phyloP scores from a whole-genome alignment of 1,284 basidiomycete species.

The Wallemia ichthyophaga region DNA sequence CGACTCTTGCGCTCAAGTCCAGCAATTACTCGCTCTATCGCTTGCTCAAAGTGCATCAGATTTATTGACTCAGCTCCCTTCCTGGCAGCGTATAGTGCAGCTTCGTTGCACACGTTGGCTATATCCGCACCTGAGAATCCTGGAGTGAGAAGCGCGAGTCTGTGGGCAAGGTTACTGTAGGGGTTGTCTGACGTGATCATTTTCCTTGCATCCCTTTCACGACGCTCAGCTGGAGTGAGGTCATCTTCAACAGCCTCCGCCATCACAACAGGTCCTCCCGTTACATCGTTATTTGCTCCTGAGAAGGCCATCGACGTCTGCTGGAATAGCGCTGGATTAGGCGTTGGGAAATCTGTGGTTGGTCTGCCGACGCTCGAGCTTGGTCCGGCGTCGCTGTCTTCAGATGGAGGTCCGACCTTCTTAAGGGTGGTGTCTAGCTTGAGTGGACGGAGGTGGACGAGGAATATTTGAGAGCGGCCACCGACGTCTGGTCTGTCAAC shows the following conservation, averaged over 20 bases:
- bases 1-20: slow-evolving; percentile 86
- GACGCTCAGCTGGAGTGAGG: slow-evolving; percentile 5
- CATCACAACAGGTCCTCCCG: not conserved
- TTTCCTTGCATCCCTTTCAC: slow-evolving; percentile 1
- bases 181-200: slow-evolving; percentile 11
- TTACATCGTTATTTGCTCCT: not conserved
- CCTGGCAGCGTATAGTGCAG: slow-evolving; percentile 77
- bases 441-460: slow-evolving; percentile 68
- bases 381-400: slow-evolving; percentile 1
- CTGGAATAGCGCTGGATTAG: not conserved
- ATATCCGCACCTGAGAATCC: slow-evolving; percentile 98
- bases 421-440: slow-evolving; percentile 11
- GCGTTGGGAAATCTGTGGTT: not conserved
- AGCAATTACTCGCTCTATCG: slow-evolving; percentile 92
- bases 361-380: not conserved
- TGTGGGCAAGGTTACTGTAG: slow-evolving; percentile 43
- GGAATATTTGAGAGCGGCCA: slow-evolving; percentile 76
- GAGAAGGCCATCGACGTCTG: not conserved
- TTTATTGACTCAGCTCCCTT: slow-evolving; percentile 46
- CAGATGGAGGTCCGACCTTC: not conserved
- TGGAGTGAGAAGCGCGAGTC: slow-evolving; percentile 79
- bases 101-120: slow-evolving; percentile 95
- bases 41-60: slow-evolving; percentile 74
- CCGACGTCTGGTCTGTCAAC: slow-evolving; percentile 86
- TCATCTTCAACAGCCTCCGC: slow-evolving; percentile 1